Evolutionary conservation across 2,329 filamentous ascomycete species (phyloP).

Genomic region (Orbilia javanica): DNA sequence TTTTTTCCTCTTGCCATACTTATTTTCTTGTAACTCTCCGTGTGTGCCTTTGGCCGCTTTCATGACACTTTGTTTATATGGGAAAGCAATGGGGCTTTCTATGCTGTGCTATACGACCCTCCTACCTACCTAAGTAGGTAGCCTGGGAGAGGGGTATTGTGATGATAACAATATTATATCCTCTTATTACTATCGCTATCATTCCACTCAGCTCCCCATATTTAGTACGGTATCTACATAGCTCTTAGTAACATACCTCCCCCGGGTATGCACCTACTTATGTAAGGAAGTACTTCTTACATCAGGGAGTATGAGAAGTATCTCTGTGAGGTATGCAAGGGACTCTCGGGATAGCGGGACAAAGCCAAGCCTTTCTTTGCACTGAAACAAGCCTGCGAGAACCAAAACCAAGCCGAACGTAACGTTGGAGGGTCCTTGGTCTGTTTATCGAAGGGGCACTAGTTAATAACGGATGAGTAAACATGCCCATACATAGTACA

Average conservation of each 20-base stretch:
- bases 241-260: background rate
- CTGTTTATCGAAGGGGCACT: too few species aligned
- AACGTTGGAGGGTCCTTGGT: slow-evolving; percentile 3
- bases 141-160: background rate
- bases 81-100: background rate
- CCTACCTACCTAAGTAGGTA: too few species aligned
- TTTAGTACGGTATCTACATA: background rate
- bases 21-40: slow-evolving; percentile 6
- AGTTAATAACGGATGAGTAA: too few species aligned
- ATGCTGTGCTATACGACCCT: slow-evolving; percentile 15
- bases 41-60: slow-evolving; percentile 19
- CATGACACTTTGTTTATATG: slow-evolving; percentile 29
- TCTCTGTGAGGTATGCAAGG: too few species aligned
- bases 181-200: background rate
- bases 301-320: background rate
- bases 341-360: background rate
- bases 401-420: background rate
- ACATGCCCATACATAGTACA: too few species aligned
- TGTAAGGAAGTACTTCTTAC: background rate
- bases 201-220: slow-evolving; percentile 2
- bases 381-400: slow-evolving; percentile 17
- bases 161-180: slow-evolving; percentile 16
- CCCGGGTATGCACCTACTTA: background rate
- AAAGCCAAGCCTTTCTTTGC: slow-evolving; percentile 4
- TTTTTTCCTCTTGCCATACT: slow-evolving; percentile 5